phyloP scores from a whole-genome alignment of 2,329 filamentous ascomycete genomes.

The Myriosclerotinia duriaeana region DNA sequence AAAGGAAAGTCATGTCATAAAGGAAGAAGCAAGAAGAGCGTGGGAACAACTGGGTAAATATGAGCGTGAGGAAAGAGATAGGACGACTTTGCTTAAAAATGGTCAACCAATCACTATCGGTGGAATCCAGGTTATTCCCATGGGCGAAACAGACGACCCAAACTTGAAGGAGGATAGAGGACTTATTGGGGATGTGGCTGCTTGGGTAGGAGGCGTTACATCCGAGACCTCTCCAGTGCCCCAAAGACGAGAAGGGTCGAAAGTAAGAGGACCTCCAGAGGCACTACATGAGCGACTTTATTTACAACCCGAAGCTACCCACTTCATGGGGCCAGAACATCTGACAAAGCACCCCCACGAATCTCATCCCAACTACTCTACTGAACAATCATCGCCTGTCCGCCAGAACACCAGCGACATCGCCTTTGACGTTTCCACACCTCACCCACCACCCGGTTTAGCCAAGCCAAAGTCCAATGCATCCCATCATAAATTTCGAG shows the following conservation, averaged over 20 bases:
- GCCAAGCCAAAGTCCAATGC: conserved; percentile 19
- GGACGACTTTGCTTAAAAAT: conserved; percentile 76
- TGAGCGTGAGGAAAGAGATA: conserved; percentile 89
- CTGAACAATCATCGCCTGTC: conserved; percentile 4
- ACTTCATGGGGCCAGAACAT: not conserved
- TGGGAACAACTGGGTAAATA: conserved; percentile 95
- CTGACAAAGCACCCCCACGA: not conserved
- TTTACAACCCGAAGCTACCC: not conserved
- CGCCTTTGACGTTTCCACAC: conserved; percentile 4
- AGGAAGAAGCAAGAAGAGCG: conserved; percentile 80
- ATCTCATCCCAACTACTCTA: not conserved
- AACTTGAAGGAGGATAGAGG: conserved; percentile 9
- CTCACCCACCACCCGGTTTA: conserved; percentile 12
- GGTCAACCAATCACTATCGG: conserved; percentile 87
- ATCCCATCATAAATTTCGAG: not conserved
- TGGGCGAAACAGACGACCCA: conserved; percentile 46
- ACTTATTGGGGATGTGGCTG: conserved; percentile 7
- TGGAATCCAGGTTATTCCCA: conserved; percentile 92
- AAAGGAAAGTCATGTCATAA: conserved; percentile 23
- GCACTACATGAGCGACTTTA: conserved; percentile 1
- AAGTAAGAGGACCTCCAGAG: conserved; percentile 9
- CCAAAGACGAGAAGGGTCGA: conserved; percentile 12
- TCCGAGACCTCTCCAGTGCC: conserved; percentile 7
- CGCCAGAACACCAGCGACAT: not conserved
- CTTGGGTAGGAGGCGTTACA: conserved; percentile 21